Conservation (phyloP, 371 early-diverging fungal genomes). For the Mucor lusitanicus region DNA sequence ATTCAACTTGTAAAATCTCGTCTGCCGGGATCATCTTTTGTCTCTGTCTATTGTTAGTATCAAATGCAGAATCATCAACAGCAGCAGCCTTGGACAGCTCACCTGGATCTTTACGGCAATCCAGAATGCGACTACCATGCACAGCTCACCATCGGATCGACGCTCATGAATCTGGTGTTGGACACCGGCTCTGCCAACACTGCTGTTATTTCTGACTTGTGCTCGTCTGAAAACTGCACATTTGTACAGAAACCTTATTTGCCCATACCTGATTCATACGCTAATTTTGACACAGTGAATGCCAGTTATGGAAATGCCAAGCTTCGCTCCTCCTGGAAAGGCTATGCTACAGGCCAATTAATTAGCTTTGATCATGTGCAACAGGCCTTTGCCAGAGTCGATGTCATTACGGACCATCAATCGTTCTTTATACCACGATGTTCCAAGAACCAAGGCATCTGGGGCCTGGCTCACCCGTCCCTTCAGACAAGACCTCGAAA, state of each 20-base stretch:
- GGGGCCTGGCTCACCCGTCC: conserved; percentile 7
- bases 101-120: conserved; percentile 8
- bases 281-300: conserved; percentile 1
- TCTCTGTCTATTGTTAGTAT: not conserved
- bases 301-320: conserved; percentile 12
- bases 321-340: conserved; percentile 8
- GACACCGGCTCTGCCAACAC: conserved; percentile 14
- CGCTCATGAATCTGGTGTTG: conserved; percentile 9
- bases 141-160: conserved; percentile 9
- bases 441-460: conserved; percentile 10
- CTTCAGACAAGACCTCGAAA: conserved; percentile 2
- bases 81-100: conserved; percentile 6
- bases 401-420: conserved; percentile 10
- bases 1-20: not conserved
- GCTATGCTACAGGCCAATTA: conserved; percentile 5
- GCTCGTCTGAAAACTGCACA: conserved; percentile 4
- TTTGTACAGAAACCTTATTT: conserved; percentile 13
- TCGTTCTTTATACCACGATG: conserved; percentile 9
- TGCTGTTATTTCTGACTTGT: conserved; percentile 5
- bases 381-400: not conserved
- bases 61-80: not conserved
- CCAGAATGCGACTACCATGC: conserved; percentile 17
- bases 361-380: conserved; percentile 1
- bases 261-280: not conserved
- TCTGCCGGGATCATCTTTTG: not conserved